A percentile compares a stretch with the other conserved stretches of the same genome.
phyloP scores from a whole-genome alignment of 2,329 filamentous ascomycete genomes.

The Claviceps maximensis region DNA sequence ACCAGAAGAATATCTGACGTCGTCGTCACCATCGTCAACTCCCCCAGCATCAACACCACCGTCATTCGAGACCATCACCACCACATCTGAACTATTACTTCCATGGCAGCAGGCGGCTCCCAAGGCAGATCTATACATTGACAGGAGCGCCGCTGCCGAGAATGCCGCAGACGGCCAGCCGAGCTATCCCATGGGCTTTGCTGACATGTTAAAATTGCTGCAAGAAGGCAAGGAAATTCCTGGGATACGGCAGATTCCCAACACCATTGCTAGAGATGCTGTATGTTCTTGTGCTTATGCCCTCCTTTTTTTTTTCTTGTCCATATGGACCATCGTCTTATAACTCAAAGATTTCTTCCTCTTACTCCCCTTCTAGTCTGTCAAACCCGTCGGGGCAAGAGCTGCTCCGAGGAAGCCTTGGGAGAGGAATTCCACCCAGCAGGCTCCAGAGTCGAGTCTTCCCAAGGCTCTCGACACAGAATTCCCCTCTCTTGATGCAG shows the following conservation, averaged over 20 bases:
- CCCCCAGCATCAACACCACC: not conserved
- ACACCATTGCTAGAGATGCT: conserved; percentile 60
- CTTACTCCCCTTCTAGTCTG: conserved; percentile 19
- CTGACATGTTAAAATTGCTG: conserved; percentile 74
- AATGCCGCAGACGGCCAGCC: conserved; percentile 32
- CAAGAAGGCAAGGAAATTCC: conserved; percentile 72
- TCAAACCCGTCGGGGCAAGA: conserved; percentile 34
- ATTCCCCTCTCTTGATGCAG: conserved; percentile 23
- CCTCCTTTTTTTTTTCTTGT: not conserved
- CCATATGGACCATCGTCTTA: not conserved
- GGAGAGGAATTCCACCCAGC: conserved; percentile 45
- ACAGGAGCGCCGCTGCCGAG: conserved; percentile 20
- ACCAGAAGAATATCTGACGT: conserved; percentile 19
- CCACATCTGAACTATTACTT: conserved; percentile 9
- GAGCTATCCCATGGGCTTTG: conserved; percentile 70
- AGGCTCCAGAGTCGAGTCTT: conserved; percentile 9
- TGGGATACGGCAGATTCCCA: conserved; percentile 76
- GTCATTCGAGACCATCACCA: not conserved
- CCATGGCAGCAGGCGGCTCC: conserved; percentile 39
- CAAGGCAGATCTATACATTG: conserved; percentile 32
- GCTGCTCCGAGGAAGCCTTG: conserved; percentile 53
- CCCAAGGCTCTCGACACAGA: conserved; percentile 20
- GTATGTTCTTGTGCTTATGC: conserved; percentile 27
- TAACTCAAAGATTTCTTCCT: not conserved
- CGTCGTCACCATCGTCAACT: not conserved